These are phyloP conservation scores for Mycena maculata DNA, from an alignment of 768 basidiomycete species.

Conservation along the genomic window DNA sequence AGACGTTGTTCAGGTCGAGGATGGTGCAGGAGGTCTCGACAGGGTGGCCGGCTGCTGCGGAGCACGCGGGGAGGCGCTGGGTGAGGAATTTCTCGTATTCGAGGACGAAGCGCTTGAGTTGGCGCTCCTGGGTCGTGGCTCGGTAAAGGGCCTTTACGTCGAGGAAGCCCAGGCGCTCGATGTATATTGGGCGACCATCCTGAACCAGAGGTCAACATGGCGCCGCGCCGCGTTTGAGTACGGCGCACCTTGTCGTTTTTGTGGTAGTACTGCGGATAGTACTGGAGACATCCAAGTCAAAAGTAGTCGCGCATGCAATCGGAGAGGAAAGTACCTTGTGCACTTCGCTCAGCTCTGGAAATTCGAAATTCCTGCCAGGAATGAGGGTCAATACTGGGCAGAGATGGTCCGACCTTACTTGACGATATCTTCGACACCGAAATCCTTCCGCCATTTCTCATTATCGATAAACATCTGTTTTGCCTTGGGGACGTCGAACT, in stretches of 20 bases:
- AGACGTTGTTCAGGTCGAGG: conserved; percentile 84
- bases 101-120: conserved; percentile 86
- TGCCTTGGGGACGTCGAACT: conserved; percentile 86
- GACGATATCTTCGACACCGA: conserved; percentile 80
- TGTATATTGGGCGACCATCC: conserved; percentile 96
- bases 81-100: conserved; percentile 93
- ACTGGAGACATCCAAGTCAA: too few species aligned
- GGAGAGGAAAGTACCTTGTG: too few species aligned
- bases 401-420: too few species aligned
- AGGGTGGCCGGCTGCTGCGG: conserved; percentile 78
- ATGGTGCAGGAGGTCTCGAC: conserved; percentile 99
- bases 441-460: conserved; percentile 92
- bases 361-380: conserved; percentile 78
- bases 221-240: not conserved
- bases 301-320: too few species aligned
- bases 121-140: conserved; percentile 87
- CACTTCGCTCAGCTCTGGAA: conserved; percentile 83
- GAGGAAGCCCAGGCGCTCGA: conserved; percentile 91
- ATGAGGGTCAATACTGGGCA: too few species aligned
- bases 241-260: conserved; percentile 87
- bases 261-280: conserved; percentile 97
- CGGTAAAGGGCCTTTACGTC: conserved; percentile 87
- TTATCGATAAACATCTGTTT: conserved; percentile 86
- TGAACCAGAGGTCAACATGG: conserved; percentile 42
- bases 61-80: conserved; percentile 85